Conservation (phyloP, 2,329 filamentous ascomycete genomes). For the Chaetomium sp. region DNA sequence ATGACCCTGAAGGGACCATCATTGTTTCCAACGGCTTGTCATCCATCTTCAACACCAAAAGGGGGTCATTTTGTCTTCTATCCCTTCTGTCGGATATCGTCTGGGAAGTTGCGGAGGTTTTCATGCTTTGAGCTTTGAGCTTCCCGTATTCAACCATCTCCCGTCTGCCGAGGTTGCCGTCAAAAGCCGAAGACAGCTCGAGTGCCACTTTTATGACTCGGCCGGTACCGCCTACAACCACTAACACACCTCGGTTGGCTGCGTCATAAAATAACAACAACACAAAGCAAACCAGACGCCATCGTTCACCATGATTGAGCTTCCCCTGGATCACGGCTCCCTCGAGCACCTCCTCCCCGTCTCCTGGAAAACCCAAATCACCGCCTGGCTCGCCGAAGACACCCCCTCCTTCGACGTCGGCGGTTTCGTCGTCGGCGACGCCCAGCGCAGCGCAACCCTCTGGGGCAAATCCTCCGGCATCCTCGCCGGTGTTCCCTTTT, state of each 20-base stretch:
- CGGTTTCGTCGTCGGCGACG: slow-evolving; percentile 86
- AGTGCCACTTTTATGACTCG: no score
- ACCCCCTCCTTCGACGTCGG: slow-evolving; percentile 95
- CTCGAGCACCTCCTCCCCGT: slow-evolving; percentile 70
- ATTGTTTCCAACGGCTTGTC: no score
- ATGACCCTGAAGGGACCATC: no score
- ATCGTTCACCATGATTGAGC: slow-evolving; percentile 4
- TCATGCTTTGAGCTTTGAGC: no score
- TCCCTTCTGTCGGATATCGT: no score
- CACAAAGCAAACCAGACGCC: background rate
- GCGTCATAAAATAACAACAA: background rate
- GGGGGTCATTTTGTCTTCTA: no score
- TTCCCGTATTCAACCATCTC: no score
- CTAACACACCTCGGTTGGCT: background rate
- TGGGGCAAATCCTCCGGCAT: slow-evolving; percentile 70
- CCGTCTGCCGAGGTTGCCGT: no score
- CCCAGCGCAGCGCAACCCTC: slow-evolving; percentile 55
- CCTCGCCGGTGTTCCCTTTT: slow-evolving; percentile 87
- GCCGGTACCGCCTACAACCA: no score
- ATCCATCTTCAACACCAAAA: no score
- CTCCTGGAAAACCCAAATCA: slow-evolving; percentile 74
- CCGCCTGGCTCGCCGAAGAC: slow-evolving; percentile 89
- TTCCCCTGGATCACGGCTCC: slow-evolving; percentile 35
- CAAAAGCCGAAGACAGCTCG: no score
- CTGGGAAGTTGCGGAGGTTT: no score